Conservation (phyloP, 352 stramenopile genomes). For the Globisporangium irregulare region DNA sequence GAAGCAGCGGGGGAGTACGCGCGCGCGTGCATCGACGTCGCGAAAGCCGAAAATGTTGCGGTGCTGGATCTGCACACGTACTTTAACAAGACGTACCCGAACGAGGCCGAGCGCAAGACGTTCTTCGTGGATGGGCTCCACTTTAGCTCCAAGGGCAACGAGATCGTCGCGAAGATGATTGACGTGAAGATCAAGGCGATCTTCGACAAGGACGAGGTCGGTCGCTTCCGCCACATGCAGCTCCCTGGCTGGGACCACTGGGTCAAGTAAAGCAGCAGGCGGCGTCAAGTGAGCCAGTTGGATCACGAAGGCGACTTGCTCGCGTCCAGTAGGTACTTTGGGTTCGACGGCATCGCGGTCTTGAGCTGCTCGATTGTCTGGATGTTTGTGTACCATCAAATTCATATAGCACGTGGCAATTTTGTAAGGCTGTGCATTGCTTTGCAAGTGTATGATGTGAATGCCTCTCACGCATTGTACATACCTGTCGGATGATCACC, state of each 20-base stretch:
- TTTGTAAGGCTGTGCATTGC: neutral
- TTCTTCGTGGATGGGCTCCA: constrained; percentile 48
- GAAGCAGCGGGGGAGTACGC: constrained; percentile 34
- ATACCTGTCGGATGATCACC: constrained; percentile 43
- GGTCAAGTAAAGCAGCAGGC: constrained; percentile 1
- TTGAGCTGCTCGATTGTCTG: constrained; percentile 59
- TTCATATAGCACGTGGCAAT: neutral
- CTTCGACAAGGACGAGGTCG: constrained; percentile 8
- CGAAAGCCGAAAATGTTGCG: constrained; percentile 18
- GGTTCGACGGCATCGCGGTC: constrained; percentile 37
- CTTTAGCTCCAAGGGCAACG: constrained; percentile 45
- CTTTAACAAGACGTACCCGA: constrained; percentile 35
- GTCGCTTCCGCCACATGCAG: constrained; percentile 12
- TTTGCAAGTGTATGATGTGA: neutral
- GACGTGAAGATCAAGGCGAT: constrained; percentile 26
- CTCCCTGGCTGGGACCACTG: constrained; percentile 14
- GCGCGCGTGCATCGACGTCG: constrained; percentile 31
- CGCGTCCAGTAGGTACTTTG: constrained; percentile 31
- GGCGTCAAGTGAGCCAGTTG: neutral
- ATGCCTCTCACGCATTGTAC: neutral
- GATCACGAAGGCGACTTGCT: constrained; percentile 8
- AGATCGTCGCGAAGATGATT: constrained; percentile 33
- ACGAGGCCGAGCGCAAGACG: constrained; percentile 21
- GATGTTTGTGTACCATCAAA: neutral
- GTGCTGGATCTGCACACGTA: constrained; percentile 40